A percentile compares a stretch with the other conserved stretches of the same genome.
These are phyloP conservation scores for Mycena filopes DNA, from an alignment of 768 basidiomycete species.

Conservation along the genomic window DNA sequence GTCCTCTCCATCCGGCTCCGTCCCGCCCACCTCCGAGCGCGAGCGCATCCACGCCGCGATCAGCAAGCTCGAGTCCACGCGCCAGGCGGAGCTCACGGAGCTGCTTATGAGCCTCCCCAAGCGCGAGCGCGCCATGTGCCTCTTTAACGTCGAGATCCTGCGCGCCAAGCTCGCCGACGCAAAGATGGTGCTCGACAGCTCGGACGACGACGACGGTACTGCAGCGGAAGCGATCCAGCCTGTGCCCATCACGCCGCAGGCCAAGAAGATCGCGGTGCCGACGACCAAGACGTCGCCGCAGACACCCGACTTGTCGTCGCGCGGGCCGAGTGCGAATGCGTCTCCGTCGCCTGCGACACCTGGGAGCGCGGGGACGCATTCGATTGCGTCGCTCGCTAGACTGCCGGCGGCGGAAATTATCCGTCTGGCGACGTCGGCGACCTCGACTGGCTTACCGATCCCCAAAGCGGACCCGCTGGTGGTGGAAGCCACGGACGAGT, in stretches of 20 bases:
- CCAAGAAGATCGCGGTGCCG: slow-evolving; percentile 60
- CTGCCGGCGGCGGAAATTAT: slow-evolving; percentile 83
- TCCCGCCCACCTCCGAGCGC: slow-evolving; percentile 70
- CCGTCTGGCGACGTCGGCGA: slow-evolving; percentile 64
- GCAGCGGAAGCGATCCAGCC: slow-evolving; percentile 38
- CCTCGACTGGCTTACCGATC: slow-evolving; percentile 63
- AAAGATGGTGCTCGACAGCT: slow-evolving; percentile 81
- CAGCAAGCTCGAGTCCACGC: slow-evolving; percentile 66
- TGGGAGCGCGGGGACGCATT: slow-evolving; percentile 57
- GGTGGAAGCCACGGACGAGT: slow-evolving; percentile 75
- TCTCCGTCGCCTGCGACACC: slow-evolving; percentile 78
- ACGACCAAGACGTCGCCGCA: slow-evolving; percentile 63
- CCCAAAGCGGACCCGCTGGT: slow-evolving; percentile 79
- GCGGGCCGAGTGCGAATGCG: slow-evolving; percentile 76
- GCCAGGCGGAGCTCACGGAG: slow-evolving; percentile 75
- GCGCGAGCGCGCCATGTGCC: slow-evolving; percentile 89
- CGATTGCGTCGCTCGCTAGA: slow-evolving; percentile 75
- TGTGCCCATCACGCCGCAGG: slow-evolving; percentile 69
- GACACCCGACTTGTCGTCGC: slow-evolving; percentile 82
- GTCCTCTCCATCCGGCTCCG: slow-evolving; percentile 79
- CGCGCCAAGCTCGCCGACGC: slow-evolving; percentile 84
- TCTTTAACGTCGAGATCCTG: slow-evolving; percentile 88
- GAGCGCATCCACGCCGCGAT: slow-evolving; percentile 81
- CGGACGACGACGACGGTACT: slow-evolving; percentile 66
- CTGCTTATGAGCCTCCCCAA: slow-evolving; percentile 89